Conservation (phyloP, 345 rosid genomes). For the Clarkia xantiana region DNA sequence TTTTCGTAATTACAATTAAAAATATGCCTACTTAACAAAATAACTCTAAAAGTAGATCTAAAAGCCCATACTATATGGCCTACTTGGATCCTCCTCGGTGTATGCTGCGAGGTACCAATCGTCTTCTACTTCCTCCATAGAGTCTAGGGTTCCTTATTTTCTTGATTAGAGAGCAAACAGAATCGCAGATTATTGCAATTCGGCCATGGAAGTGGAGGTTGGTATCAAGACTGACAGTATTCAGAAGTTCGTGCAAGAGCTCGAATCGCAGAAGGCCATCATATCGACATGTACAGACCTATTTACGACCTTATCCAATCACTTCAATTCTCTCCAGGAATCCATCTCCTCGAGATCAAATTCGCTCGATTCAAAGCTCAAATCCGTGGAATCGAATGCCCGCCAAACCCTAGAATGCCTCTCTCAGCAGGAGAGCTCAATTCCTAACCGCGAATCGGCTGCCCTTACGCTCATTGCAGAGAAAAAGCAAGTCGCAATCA, state of each 20-base stretch:
- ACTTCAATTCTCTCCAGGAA: slow-evolving; percentile 27
- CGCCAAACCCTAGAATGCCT: slow-evolving; percentile 20
- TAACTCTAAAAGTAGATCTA: too few species aligned
- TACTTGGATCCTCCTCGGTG: too few species aligned
- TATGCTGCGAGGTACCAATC: too few species aligned
- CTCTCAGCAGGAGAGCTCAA: slow-evolving; percentile 18
- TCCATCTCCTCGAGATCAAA: slow-evolving; percentile 22
- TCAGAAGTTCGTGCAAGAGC: slow-evolving; percentile 27
- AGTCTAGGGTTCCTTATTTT: too few species aligned
- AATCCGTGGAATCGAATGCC: slow-evolving; percentile 20
- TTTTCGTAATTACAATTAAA: too few species aligned
- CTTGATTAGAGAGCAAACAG: too few species aligned
- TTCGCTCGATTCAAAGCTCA: slow-evolving; percentile 28
- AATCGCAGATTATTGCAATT: too few species aligned
- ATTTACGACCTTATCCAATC: slow-evolving; percentile 25
- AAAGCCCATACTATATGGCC: too few species aligned
- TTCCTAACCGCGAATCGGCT: slow-evolving; percentile 28
- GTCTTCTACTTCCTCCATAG: too few species aligned
- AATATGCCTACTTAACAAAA: too few species aligned
- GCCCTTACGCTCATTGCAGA: slow-evolving; percentile 17
- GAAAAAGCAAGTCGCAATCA: slow-evolving; percentile 20
- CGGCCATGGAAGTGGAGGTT: slow-evolving; percentile 16
- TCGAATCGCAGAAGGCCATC: slow-evolving; percentile 22
- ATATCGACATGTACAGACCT: slow-evolving; percentile 30
- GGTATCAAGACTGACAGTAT: slow-evolving; percentile 19